These are phyloP conservation scores for Mycena belliarum DNA, from an alignment of 768 basidiomycete genomes.

Conservation along the genomic window DNA sequence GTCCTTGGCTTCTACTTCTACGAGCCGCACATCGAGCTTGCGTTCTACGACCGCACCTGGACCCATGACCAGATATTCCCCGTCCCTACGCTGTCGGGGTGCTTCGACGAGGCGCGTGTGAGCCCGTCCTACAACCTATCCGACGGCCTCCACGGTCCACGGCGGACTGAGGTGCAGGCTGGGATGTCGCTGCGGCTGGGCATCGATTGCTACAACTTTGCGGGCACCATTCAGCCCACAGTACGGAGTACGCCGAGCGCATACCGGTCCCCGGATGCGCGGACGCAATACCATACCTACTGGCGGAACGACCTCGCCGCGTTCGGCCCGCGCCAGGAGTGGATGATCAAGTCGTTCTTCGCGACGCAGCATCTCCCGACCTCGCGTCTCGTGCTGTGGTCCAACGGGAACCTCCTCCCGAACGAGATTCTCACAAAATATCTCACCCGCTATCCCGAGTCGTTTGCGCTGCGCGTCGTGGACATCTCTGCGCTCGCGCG, in stretches of 20 bases:
- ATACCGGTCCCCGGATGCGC: constrained; percentile 39
- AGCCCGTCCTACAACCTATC: constrained; percentile 71
- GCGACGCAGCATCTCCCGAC: constrained; percentile 77
- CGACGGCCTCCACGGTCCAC: constrained; percentile 61
- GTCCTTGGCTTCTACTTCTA: constrained; percentile 58
- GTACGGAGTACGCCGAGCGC: constrained; percentile 4
- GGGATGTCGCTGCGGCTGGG: constrained; percentile 68
- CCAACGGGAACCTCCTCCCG: constrained; percentile 72
- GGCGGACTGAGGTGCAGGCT: constrained; percentile 72
- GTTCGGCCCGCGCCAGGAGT: constrained; percentile 82
- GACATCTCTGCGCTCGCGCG: constrained; percentile 66
- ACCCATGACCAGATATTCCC: constrained; percentile 68
- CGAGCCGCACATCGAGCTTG: constrained; percentile 85
- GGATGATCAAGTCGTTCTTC: constrained; percentile 91
- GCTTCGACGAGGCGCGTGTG: constrained; percentile 65
- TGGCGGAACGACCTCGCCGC: constrained; percentile 89
- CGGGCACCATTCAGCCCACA: constrained; percentile 66
- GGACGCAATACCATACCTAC: constrained; percentile 84
- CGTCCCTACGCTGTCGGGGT: constrained; percentile 65
- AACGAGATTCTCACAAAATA: constrained; percentile 64
- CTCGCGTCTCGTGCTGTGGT: constrained; percentile 83
- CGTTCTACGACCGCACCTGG: constrained; percentile 79
- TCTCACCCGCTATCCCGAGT: constrained; percentile 60
- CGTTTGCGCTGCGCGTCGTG: constrained; percentile 71
- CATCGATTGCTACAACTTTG: constrained; percentile 92